Base-by-base conservation (phyloP, 2,329 filamentous ascomycete species). In the Pseudodiploospora longispora region DNA sequence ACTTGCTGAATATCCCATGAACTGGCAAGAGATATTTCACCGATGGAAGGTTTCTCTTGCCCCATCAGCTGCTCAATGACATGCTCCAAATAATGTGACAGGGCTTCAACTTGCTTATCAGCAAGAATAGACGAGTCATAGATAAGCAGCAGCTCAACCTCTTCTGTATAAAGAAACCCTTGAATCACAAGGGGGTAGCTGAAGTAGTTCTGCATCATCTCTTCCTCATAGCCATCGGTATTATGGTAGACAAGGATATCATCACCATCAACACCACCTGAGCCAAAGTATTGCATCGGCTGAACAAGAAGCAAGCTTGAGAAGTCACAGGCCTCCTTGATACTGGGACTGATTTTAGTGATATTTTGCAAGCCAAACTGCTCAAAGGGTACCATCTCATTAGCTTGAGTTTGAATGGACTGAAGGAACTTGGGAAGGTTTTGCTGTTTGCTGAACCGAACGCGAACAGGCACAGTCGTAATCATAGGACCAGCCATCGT, bases 221-320 rank as follows among this genome's bases (percentile, higher is more conserved):
- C 33, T 30, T 44, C 42, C 6, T 39, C 35, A 9, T 36, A 27
- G 12, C 40, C 19, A 4, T 10, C 30, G 8, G 30, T 30, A 27
- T 19, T 37, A 19, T 42, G 35, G 2, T 32, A 32, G 3, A 30
- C 19, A 7, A 10, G 5, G 28, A 45, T 45, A 29, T 35, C 5
- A 12, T 10, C 12, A n/a, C 8, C 38, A 30, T 29, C 32, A 19
- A 30, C 29, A 7, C 19, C 19, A 19, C 19, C 19, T 19, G 19
- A 19, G 19, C 19, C 19, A 19, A 19, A 19, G 19, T 19, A 19
- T 19, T 19, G 19, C 19, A 19, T 19, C 19, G 50, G 48, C 6
- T 56, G 56, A 19, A 60, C 48, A 6, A 57, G 52, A 8, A 61
- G 42, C n/a, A 59, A 37, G 6, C 47, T 58, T 29, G 50, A 50